Percentiles rank a stretch among this genome's conserved stretches.
Conservation (phyloP, 208 protist species). For the Crithidia sp. region DNA sequence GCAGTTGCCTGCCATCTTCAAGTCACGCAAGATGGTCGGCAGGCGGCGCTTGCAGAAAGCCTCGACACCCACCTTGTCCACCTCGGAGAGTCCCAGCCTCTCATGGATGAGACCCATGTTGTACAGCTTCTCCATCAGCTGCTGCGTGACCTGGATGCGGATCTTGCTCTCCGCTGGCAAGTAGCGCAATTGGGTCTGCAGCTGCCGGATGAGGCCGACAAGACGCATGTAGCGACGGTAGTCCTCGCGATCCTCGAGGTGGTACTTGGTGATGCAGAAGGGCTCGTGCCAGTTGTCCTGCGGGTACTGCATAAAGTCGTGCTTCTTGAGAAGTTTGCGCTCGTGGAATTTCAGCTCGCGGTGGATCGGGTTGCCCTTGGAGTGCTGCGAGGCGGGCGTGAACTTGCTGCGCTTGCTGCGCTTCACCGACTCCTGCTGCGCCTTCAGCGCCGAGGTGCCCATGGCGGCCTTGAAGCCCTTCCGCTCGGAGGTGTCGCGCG, state of each 20-base stretch:
- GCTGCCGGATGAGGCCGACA: constrained; percentile 83
- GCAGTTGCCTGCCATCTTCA: constrained; percentile 91
- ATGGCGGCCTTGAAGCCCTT: constrained; percentile 57
- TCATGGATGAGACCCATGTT: constrained; percentile 91
- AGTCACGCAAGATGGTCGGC: constrained; percentile 85
- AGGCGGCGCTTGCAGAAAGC: constrained; percentile 90
- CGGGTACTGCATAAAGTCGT: constrained; percentile 93
- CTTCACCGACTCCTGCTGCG: constrained; percentile 57
- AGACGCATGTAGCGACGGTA: constrained; percentile 92
- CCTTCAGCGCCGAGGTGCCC: constrained; percentile 55
- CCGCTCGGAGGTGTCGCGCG: constrained; percentile 64
- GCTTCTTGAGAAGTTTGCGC: constrained; percentile 90
- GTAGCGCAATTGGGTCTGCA: constrained; percentile 91
- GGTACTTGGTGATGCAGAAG: constrained; percentile 93
- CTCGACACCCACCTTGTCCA: constrained; percentile 91
- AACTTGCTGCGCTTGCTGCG: constrained; percentile 86
- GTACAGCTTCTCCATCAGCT: constrained; percentile 90
- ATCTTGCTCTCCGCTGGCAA: constrained; percentile 87
- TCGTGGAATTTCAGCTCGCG: constrained; percentile 90
- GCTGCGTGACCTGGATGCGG: constrained; percentile 90
- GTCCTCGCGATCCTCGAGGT: constrained; percentile 92
- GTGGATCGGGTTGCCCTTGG: constrained; percentile 85
- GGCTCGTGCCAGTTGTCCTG: constrained; percentile 93
- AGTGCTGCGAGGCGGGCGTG: constrained; percentile 73
- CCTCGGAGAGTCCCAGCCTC: constrained; percentile 80